Evolutionary conservation across 441 rosid species (phyloP).

Genomic region (Macaranga tanarius): DNA sequence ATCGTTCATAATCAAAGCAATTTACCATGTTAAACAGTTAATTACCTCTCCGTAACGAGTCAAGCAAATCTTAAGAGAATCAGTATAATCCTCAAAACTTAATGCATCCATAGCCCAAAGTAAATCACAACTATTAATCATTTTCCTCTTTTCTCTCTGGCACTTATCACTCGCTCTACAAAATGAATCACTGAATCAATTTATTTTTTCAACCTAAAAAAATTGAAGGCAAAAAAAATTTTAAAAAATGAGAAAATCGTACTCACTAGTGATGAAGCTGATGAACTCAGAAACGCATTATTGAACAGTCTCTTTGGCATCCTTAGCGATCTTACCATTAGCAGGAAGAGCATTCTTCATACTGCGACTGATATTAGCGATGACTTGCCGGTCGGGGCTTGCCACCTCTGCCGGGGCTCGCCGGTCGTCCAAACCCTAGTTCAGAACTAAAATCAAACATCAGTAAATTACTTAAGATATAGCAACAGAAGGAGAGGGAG

Average conservation of each 20-base stretch:
- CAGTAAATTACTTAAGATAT: too few relatives aligned
- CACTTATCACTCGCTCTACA: constrained; percentile 96
- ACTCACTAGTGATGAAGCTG: constrained; percentile 52
- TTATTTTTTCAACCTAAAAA: background rate
- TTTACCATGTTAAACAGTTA: constrained; percentile 19
- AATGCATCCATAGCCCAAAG: constrained; percentile 96
- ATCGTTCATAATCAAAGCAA: too few relatives aligned
- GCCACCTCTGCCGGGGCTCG: too few relatives aligned
- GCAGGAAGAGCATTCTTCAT: too few relatives aligned
- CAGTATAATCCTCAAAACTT: constrained; percentile 95
- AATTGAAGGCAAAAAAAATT: background rate
- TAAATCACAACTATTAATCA: constrained; percentile 90
- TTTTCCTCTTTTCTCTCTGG: constrained; percentile 96
- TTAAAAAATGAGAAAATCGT: constrained; percentile 1
- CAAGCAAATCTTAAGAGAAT: constrained; percentile 79
- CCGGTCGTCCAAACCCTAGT: too few relatives aligned
- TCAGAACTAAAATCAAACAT: too few relatives aligned
- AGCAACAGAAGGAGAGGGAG: too few relatives aligned
- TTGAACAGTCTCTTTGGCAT: too few relatives aligned
- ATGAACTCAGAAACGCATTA: too few relatives aligned
- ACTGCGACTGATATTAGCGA: too few relatives aligned
- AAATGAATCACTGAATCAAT: constrained; percentile 14
- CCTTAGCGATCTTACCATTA: too few relatives aligned
- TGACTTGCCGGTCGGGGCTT: too few relatives aligned
- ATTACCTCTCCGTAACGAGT: constrained; percentile 78